Conservation (phyloP, 352 stramenopile genomes). For the Phytophthora fragariaefolia region DNA sequence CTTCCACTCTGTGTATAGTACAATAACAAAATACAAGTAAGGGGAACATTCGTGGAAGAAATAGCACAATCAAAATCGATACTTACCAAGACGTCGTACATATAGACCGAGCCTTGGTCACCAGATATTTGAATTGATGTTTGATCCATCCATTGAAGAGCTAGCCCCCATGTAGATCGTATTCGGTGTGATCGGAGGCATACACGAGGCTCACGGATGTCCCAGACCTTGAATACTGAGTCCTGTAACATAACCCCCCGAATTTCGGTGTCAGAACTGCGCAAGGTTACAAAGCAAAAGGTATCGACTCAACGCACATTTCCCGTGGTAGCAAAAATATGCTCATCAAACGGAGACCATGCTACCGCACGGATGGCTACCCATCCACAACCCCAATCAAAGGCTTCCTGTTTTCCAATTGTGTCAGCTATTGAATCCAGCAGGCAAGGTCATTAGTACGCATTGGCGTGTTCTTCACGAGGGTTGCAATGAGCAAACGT, state of each 20-base stretch:
- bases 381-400: conserved; percentile 87
- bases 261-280: not conserved
- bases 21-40: not conserved
- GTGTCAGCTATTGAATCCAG: conserved; percentile 62
- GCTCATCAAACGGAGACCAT: conserved; percentile 85
- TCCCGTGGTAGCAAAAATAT: conserved; percentile 86
- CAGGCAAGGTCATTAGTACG: conserved; percentile 14
- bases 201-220: conserved; percentile 80
- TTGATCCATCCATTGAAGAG: conserved; percentile 81
- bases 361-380: conserved; percentile 77
- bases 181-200: conserved; percentile 84
- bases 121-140: conserved; percentile 78
- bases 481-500: conserved; percentile 4
- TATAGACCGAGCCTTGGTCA: conserved; percentile 83
- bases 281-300: not conserved
- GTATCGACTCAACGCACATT: conserved; percentile 73
- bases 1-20: conserved; percentile 61
- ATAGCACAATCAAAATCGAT: not conserved
- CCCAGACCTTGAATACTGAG: conserved; percentile 86
- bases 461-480: not conserved
- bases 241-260: conserved; percentile 46
- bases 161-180: conserved; percentile 79
- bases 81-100: conserved; percentile 78
- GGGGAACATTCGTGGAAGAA: not conserved
- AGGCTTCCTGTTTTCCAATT: conserved; percentile 80